Conservation (phyloP, 164 flowering plant genomes). For the Berberis vulgaris region DNA sequence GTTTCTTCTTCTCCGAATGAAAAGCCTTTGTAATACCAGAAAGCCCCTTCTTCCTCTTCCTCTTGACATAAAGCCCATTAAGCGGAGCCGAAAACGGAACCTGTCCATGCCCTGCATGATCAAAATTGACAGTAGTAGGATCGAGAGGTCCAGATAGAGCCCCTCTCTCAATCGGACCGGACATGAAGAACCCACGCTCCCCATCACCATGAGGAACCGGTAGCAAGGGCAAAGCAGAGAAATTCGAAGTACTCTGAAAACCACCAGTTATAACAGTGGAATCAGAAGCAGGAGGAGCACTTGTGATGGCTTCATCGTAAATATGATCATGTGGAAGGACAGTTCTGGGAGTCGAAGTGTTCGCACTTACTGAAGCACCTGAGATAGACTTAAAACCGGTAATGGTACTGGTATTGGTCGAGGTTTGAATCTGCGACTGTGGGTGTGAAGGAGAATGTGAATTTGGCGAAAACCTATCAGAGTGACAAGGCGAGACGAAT, state of each 20-base stretch:
- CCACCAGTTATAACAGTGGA: conserved; percentile 1
- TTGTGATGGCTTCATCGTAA: conserved; percentile 18
- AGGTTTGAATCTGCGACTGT: conserved; percentile 34
- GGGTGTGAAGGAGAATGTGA: conserved; percentile 59
- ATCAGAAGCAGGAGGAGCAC: no score
- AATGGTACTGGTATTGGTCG: conserved; percentile 16
- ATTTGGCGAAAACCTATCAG: conserved; percentile 62
- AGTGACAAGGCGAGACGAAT: conserved; percentile 59
- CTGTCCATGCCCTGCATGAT: conserved; percentile 14
- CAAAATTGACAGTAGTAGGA: conserved; percentile 8
- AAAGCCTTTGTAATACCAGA: conserved; percentile 55
- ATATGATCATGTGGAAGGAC: conserved; percentile 45
- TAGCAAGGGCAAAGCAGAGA: conserved; percentile 74
- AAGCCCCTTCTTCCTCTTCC: conserved; percentile 57
- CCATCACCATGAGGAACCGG: conserved; percentile 54
- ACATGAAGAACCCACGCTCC: conserved; percentile 72
- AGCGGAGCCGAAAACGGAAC: conserved; percentile 91
- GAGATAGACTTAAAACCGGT: conserved; percentile 76
- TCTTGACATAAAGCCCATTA: conserved; percentile 45
- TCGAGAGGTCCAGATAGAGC: conserved; percentile 86
- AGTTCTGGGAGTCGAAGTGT: conserved; percentile 67
- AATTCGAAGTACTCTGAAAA: conserved; percentile 78
- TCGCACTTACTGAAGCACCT: conserved; percentile 94
- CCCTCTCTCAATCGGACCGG: conserved; percentile 93
- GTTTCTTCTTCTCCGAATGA: conserved; percentile 69